Conservation (phyloP, 345 rosid genomes). For the Orychophragmus violaceus region DNA sequence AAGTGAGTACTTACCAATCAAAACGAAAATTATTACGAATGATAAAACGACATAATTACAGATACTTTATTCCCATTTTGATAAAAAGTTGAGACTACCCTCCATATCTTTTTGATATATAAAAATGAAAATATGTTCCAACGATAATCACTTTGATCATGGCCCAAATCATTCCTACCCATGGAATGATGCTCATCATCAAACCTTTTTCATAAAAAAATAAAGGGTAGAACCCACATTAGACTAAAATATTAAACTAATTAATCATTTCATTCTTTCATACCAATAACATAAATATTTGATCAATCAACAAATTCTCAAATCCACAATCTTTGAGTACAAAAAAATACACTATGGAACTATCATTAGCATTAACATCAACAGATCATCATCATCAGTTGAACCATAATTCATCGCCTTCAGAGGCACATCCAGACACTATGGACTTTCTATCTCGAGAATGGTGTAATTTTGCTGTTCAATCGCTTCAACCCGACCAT, state of each 20-base stretch:
- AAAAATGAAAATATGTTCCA: conserved; percentile 9
- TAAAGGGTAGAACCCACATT: conserved; percentile 23
- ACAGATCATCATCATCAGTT: not conserved
- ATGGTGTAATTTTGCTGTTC: conserved; percentile 91
- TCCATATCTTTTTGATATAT: conserved; percentile 3
- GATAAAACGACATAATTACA: conserved; percentile 16
- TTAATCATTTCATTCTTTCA: conserved; percentile 7
- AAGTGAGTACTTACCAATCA: not conserved
- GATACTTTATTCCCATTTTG: not conserved
- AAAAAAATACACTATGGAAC: conserved; percentile 3
- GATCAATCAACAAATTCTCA: conserved; percentile 22
- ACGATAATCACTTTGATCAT: conserved; percentile 31
- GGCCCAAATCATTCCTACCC: conserved; percentile 39
- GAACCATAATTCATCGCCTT: conserved; percentile 40
- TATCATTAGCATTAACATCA: conserved; percentile 8
- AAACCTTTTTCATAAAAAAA: not conserved
- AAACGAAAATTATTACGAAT: conserved; percentile 3
- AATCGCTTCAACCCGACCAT: conserved; percentile 58
- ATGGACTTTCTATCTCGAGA: conserved; percentile 84
- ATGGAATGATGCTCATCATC: conserved; percentile 30
- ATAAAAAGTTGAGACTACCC: conserved; percentile 15
- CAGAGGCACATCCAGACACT: conserved; percentile 85
- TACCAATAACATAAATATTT: conserved; percentile 21
- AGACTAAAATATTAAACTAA: not conserved
- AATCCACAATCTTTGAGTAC: conserved; percentile 7